phyloP scores from a whole-genome alignment of 768 basidiomycete genomes.

The Albatrellus ellisii region DNA sequence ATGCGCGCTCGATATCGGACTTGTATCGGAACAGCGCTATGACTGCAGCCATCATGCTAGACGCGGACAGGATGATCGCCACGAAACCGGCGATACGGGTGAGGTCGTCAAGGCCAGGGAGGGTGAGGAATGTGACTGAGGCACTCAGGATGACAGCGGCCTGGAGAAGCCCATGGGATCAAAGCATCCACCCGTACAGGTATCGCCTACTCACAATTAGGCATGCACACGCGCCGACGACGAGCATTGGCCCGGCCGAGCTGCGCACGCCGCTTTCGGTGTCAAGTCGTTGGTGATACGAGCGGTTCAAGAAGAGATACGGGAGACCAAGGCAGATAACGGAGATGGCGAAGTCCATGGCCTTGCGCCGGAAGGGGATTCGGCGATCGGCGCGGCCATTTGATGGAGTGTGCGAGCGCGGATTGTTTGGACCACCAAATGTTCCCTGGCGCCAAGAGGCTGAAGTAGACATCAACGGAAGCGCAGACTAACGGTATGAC shows the following conservation, averaged over 20 bases:
- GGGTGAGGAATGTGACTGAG: constrained; percentile 68
- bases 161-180: constrained; percentile 24
- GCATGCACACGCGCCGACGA: constrained; percentile 44
- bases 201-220: constrained; percentile 15
- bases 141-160: constrained; percentile 73
- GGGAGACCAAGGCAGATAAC: constrained; percentile 69
- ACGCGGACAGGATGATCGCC: constrained; percentile 53
- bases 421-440: constrained; percentile 9
- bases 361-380: constrained; percentile 31
- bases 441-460: constrained; percentile 12
- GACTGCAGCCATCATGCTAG: constrained; percentile 57
- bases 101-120: constrained; percentile 58
- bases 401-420: constrained; percentile 7
- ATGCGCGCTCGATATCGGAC: constrained; percentile 42
- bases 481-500: too few relatives aligned
- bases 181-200: neutral
- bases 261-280: constrained; percentile 40
- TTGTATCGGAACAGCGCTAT: constrained; percentile 62
- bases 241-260: constrained; percentile 40
- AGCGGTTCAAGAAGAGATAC: constrained; percentile 53
- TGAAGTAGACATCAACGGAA: neutral
- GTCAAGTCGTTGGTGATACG: constrained; percentile 36
- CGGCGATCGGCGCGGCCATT: constrained; percentile 21
- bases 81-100: constrained; percentile 54
- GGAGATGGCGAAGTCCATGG: constrained; percentile 46